These are phyloP conservation scores for Pichia sp. DNA, from an alignment of 1,139 yeast species.

Conservation along the genomic window DNA sequence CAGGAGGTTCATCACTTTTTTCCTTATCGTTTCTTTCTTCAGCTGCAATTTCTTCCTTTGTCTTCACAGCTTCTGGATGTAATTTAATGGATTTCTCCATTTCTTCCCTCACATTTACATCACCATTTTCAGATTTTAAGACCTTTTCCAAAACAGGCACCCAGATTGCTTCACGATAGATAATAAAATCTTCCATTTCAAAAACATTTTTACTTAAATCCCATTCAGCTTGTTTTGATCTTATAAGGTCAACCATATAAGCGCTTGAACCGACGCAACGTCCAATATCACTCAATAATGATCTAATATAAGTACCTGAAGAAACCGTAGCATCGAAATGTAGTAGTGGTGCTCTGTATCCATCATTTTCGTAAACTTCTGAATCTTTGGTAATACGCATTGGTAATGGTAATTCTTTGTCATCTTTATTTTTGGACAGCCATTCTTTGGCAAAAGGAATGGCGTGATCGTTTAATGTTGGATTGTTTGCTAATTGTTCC, in stretches of 20 bases:
- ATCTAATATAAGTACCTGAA: constrained; percentile 92
- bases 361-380: constrained; percentile 25
- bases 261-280: constrained; percentile 75
- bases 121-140: constrained; percentile 34
- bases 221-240: constrained; percentile 82
- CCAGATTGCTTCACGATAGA: constrained; percentile 60
- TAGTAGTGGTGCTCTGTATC: constrained; percentile 53
- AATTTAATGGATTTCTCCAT: constrained; percentile 20
- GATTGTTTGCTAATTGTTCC: constrained; percentile 44
- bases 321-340: constrained; percentile 77
- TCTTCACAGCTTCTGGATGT: constrained; percentile 13
- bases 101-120: constrained; percentile 31
- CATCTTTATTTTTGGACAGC: constrained; percentile 34
- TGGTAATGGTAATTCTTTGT: constrained; percentile 26
- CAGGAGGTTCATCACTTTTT: constrained; percentile 2
- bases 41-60: constrained; percentile 5
- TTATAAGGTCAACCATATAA: constrained; percentile 78
- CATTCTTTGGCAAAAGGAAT: constrained; percentile 54
- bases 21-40: constrained; percentile 7
- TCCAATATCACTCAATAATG: constrained; percentile 84
- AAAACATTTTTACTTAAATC: constrained; percentile 59
- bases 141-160: constrained; percentile 54
- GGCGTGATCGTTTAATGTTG: constrained; percentile 58
- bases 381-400: constrained; percentile 26
- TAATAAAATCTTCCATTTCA: constrained; percentile 55